phyloP scores from a whole-genome alignment of 2,329 filamentous ascomycete species.

The Chaetomiaceae sp. region DNA sequence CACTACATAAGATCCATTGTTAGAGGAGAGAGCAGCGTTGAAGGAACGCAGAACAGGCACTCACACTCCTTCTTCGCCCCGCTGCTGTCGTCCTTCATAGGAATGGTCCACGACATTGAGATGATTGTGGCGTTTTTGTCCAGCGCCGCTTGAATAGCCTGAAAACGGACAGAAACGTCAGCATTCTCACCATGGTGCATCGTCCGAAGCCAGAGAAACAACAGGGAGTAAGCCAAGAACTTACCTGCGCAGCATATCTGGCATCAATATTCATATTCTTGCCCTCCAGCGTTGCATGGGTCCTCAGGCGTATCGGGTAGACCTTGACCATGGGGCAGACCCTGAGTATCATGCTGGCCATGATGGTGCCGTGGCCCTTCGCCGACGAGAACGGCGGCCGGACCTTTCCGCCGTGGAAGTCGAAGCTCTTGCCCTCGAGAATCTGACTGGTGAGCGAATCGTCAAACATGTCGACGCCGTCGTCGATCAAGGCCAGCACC shows the following conservation, averaged over 20 bases:
- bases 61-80: not conserved
- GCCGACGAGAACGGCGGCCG: not conserved
- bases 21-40: not conserved
- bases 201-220: too few relatives aligned
- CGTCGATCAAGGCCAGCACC: too few relatives aligned
- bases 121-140: not conserved
- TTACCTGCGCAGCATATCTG: not conserved
- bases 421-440: not conserved
- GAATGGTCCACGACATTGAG: not conserved
- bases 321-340: conserved; percentile 26
- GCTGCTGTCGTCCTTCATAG: not conserved
- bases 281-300: not conserved
- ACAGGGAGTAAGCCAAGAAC: too few relatives aligned
- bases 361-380: conserved; percentile 25
- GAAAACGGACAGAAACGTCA: not conserved
- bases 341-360: conserved; percentile 25
- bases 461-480: not conserved
- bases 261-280: not conserved
- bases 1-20: not conserved
- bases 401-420: not conserved
- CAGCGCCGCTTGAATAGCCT: not conserved
- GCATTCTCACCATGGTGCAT: not conserved
- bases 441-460: not conserved
- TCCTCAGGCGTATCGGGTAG: conserved; percentile 23
- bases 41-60: too few relatives aligned